Evolutionary conservation across 768 basidiomycete species (phyloP).

Genomic region (Boletus tylopilopsis): DNA sequence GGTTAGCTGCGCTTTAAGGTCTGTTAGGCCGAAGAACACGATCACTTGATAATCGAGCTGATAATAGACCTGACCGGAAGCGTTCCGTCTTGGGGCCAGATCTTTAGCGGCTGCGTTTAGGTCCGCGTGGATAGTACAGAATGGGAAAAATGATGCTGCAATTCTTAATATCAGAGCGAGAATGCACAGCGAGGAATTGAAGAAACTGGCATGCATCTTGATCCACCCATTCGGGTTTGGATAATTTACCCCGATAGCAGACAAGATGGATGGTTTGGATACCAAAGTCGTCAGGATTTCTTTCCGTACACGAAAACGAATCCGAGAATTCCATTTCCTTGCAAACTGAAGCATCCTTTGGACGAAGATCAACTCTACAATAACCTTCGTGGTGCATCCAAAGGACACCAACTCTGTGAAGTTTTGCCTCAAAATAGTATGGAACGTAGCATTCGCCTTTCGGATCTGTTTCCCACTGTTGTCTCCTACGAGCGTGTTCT

Average conservation of each 20-base stretch:
- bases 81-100: neutral
- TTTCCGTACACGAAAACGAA: neutral
- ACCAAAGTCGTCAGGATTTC: neutral
- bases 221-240: constrained; percentile 10
- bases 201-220: neutral
- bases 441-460: neutral
- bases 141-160: neutral
- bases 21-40: neutral
- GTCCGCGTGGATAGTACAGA: no score
- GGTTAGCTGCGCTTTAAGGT: neutral
- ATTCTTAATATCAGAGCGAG: neutral
- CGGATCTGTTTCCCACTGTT: neutral
- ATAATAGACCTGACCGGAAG: neutral
- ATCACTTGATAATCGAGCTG: neutral
- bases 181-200: neutral
- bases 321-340: neutral
- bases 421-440: neutral
- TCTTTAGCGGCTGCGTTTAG: no score
- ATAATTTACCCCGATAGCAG: constrained; percentile 3
- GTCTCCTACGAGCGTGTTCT: neutral
- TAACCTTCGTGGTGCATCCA: no score
- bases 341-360: neutral
- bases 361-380: no score
- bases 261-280: constrained; percentile 1
- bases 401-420: neutral